Evolutionary conservation across 257 asterid species (phyloP).

Genomic region (Orobanche coerulescens): DNA sequence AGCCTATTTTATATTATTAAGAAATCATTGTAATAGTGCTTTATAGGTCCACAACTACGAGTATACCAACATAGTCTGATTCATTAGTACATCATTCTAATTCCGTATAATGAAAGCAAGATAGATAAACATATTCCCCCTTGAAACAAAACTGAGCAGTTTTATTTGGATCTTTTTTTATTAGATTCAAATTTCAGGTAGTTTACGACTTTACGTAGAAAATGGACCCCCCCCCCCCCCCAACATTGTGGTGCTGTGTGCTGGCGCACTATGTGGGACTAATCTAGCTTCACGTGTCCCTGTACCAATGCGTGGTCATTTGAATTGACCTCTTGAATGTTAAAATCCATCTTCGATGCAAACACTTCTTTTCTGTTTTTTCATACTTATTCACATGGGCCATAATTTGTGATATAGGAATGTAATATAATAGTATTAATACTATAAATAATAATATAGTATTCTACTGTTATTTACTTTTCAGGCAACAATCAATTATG

Average conservation of each 20-base stretch:
- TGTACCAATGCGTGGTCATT: conserved; percentile 6
- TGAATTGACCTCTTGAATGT: not conserved
- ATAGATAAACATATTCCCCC: not conserved
- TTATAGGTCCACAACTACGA: not conserved
- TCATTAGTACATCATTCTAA: conserved; percentile 9
- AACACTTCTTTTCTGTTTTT: not conserved
- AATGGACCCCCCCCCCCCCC: no score
- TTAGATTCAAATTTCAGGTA: conserved; percentile 12
- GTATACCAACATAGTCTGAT: not conserved
- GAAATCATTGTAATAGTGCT: conserved; percentile 1
- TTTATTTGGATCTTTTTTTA: not conserved
- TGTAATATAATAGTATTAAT: not conserved
- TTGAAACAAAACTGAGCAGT: conserved; percentile 2
- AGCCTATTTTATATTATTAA: not conserved
- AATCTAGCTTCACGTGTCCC: conserved; percentile 6
- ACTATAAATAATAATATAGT: not conserved
- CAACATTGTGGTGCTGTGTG: conserved; percentile 15
- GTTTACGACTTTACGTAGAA: not conserved
- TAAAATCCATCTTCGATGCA: conserved; percentile 4
- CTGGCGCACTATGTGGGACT: conserved; percentile 10
- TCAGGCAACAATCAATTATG: conserved; percentile 93
- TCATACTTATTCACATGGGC: conserved; percentile 17
- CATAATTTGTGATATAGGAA: not conserved
- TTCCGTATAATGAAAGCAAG: not conserved
- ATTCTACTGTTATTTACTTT: conserved; percentile 25